A percentile compares a stretch with the other conserved stretches of the same genome.
phyloP scores from a whole-genome alignment of 805 yeast species.

The Candida sanyiensis region DNA sequence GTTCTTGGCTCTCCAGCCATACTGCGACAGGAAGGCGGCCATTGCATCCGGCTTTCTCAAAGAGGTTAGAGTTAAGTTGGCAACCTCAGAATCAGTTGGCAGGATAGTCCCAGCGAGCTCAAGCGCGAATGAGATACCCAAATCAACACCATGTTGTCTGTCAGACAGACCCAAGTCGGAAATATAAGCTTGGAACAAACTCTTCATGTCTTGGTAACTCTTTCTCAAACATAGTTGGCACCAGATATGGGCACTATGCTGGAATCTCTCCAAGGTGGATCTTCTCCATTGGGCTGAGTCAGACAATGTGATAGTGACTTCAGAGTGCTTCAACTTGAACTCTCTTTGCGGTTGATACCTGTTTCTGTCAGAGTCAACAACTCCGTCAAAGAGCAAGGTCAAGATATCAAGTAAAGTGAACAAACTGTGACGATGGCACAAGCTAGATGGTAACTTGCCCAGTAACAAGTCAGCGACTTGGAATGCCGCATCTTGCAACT shows the following conservation, averaged over 20 bases:
- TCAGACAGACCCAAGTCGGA: slow-evolving; percentile 36
- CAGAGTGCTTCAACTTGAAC: slow-evolving; percentile 43
- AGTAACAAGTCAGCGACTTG: slow-evolving; percentile 69
- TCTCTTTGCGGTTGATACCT: slow-evolving; percentile 80
- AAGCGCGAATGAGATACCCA: slow-evolving; percentile 86
- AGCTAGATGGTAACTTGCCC: slow-evolving; percentile 61
- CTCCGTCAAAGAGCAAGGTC: slow-evolving; percentile 69
- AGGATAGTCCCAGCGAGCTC: slow-evolving; percentile 76
- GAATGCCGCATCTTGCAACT: slow-evolving; percentile 74
- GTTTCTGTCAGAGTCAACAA: slow-evolving; percentile 76
- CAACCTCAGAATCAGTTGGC: slow-evolving; percentile 61
- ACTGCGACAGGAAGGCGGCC: slow-evolving; percentile 71
- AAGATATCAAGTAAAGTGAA: slow-evolving; percentile 79
- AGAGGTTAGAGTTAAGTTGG: slow-evolving; percentile 36
- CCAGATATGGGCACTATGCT: slow-evolving; percentile 63
- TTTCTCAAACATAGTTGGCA: slow-evolving; percentile 47
- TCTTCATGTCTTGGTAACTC: slow-evolving; percentile 69
- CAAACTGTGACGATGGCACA: slow-evolving; percentile 68
- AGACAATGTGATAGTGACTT: slow-evolving; percentile 45
- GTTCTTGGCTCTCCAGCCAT: slow-evolving; percentile 58
- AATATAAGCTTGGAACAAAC: slow-evolving; percentile 73
- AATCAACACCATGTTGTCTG: slow-evolving; percentile 45
- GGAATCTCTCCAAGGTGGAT: slow-evolving; percentile 55
- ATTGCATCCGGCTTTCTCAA: slow-evolving; percentile 47
- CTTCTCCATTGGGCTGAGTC: slow-evolving; percentile 76